Evolutionary conservation across 2,329 filamentous ascomycete genomes (phyloP).

Genomic region (Niveomyces coronatus): DNA sequence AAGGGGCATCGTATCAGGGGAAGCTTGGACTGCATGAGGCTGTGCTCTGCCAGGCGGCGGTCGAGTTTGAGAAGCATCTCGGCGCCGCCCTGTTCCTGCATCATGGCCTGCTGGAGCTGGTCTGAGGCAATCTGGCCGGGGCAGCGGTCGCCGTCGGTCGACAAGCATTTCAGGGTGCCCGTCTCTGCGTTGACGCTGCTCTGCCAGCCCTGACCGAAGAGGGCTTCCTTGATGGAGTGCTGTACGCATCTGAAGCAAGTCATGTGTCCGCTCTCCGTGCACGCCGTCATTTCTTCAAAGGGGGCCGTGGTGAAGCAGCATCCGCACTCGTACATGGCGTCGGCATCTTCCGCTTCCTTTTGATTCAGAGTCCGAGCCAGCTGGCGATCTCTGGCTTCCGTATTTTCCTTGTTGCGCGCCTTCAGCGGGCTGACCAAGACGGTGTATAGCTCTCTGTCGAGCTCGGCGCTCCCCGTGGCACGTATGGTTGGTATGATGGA

Average conservation of each 20-base stretch:
- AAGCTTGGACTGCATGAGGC: conserved; percentile 60
- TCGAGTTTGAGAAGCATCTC: conserved; percentile 70
- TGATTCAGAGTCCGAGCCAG: conserved; percentile 45
- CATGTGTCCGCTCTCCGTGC: conserved; percentile 57
- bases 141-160: conserved; percentile 61
- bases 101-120: conserved; percentile 63
- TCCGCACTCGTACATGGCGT: conserved; percentile 57
- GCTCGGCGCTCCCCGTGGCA: conserved; percentile 53
- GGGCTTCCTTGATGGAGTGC: conserved; percentile 70
- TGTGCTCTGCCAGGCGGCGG: conserved; percentile 67
- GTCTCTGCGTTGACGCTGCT: conserved; percentile 63
- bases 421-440: conserved; percentile 46
- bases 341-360: conserved; percentile 46
- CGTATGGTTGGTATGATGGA: conserved; percentile 51
- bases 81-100: conserved; percentile 55
- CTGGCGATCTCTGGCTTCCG: conserved; percentile 40
- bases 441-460: conserved; percentile 51
- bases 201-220: conserved; percentile 89
- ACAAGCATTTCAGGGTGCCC: conserved; percentile 75
- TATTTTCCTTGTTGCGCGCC: conserved; percentile 29
- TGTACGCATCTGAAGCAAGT: conserved; percentile 77
- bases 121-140: conserved; percentile 59
- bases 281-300: conserved; percentile 68
- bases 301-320: conserved; percentile 65
- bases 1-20: conserved; percentile 80